Percentiles rank a stretch among this genome's conserved stretches.
These are phyloP conservation scores for Gyromitra esculenta DNA, from an alignment of 2,329 filamentous ascomycete genomes.

Conservation along the genomic window DNA sequence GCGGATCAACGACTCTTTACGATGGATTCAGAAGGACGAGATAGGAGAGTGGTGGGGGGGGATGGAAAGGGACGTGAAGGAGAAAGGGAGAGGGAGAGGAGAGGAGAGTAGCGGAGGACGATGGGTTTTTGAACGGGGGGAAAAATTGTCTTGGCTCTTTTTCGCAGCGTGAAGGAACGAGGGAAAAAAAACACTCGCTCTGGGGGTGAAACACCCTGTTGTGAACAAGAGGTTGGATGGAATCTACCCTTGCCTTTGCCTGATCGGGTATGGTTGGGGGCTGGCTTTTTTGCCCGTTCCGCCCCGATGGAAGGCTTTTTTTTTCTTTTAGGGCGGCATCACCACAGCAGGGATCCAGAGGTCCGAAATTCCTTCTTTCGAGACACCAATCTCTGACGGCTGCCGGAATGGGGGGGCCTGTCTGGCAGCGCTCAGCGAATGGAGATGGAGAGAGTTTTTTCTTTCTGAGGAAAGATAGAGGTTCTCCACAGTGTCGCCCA, in stretches of 20 bases:
- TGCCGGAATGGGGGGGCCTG: slow-evolving; percentile 1
- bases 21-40: slow-evolving; percentile 14
- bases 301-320: slow-evolving; percentile 44
- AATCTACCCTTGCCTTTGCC: slow-evolving; percentile 25
- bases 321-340: slow-evolving; percentile 41
- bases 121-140: slow-evolving; percentile 52
- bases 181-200: slow-evolving; percentile 46
- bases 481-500: slow-evolving; percentile 16
- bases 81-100: slow-evolving; percentile 45
- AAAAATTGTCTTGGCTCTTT: slow-evolving; percentile 47
- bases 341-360: slow-evolving; percentile 38
- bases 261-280: slow-evolving; percentile 42
- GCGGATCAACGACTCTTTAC: slow-evolving; percentile 53
- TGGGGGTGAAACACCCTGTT: slow-evolving; percentile 37
- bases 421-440: not conserved
- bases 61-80: slow-evolving; percentile 31
- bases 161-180: slow-evolving; percentile 11
- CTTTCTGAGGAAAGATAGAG: not conserved
- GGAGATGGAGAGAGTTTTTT: too few relatives aligned
- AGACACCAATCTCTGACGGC: slow-evolving; percentile 16
- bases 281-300: slow-evolving; percentile 49
- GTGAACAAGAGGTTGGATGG: slow-evolving; percentile 31
- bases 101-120: slow-evolving; percentile 58
- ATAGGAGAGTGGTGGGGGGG: slow-evolving; percentile 17
- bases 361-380: slow-evolving; percentile 6